Percentiles rank a stretch among this genome's conserved stretches.
Conservation (phyloP, 2,329 filamentous ascomycete genomes). For the Lasiodiplodia citricola region DNA sequence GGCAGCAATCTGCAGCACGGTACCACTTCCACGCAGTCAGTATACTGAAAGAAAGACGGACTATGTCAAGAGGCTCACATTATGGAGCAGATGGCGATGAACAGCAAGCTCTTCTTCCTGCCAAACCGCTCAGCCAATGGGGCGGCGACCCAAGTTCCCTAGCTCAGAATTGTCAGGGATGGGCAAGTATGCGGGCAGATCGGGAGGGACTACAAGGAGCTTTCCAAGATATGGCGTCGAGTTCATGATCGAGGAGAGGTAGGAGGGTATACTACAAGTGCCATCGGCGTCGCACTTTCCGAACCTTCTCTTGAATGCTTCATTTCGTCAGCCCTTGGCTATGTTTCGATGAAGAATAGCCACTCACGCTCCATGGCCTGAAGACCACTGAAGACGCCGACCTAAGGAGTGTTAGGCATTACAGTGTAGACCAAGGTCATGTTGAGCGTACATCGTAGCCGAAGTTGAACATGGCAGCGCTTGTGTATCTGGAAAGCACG, state of each 20-base stretch:
- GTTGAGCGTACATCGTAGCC: slow-evolving; percentile 17
- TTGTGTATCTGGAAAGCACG: slow-evolving; percentile 10
- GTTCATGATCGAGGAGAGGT: slow-evolving; percentile 21
- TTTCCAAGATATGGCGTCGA: slow-evolving; percentile 22
- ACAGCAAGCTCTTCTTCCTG: slow-evolving; percentile 19
- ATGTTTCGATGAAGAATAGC: not conserved
- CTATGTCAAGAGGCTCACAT: not conserved
- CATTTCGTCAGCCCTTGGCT: not conserved
- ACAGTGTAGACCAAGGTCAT: too few relatives aligned
- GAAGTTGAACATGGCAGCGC: slow-evolving; percentile 25
- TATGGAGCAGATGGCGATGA: slow-evolving; percentile 18
- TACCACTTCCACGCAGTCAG: not conserved
- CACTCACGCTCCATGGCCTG: slow-evolving; percentile 19
- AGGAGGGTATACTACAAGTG: slow-evolving; percentile 15
- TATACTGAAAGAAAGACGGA: not conserved
- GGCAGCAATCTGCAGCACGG: slow-evolving; percentile 14
- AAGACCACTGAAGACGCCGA: slow-evolving; percentile 20
- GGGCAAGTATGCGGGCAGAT: not conserved
- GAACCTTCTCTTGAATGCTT: slow-evolving; percentile 18
- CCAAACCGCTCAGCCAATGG: slow-evolving; percentile 22
- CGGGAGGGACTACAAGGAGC: slow-evolving; percentile 6
- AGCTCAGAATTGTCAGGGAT: not conserved
- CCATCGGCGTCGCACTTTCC: slow-evolving; percentile 12
- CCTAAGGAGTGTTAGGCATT: not conserved
- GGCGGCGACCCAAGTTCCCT: slow-evolving; percentile 22